These are phyloP conservation scores for Geotrichum restrictum DNA, from an alignment of 1,139 yeast genomes.

Conservation along the genomic window DNA sequence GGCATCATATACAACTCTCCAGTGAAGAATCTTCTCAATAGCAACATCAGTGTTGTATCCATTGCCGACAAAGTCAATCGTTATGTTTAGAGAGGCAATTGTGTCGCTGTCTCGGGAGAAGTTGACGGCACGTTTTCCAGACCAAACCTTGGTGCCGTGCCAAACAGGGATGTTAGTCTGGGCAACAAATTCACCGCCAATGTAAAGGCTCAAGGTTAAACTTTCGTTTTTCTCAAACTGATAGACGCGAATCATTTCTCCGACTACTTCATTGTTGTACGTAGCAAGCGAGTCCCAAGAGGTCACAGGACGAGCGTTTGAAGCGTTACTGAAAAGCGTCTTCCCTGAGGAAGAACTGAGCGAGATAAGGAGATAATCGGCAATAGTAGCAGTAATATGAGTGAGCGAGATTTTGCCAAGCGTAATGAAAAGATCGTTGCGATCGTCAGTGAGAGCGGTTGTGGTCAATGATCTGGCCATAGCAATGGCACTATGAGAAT, in stretches of 20 bases:
- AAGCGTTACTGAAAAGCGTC: slow-evolving; percentile 50
- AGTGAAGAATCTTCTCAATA: slow-evolving; percentile 55
- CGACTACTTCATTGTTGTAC: slow-evolving; percentile 66
- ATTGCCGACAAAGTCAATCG: slow-evolving; percentile 69
- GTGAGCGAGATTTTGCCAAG: slow-evolving; percentile 31
- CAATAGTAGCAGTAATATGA: slow-evolving; percentile 23
- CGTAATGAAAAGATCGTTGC: slow-evolving; percentile 33
- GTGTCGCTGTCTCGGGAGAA: slow-evolving; percentile 28
- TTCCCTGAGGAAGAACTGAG: slow-evolving; percentile 31
- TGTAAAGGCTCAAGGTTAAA: slow-evolving; percentile 55
- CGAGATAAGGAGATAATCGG: slow-evolving; percentile 28
- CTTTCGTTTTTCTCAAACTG: slow-evolving; percentile 57
- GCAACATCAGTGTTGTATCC: slow-evolving; percentile 58
- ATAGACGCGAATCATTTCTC: slow-evolving; percentile 60
- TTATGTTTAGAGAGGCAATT: slow-evolving; percentile 37
- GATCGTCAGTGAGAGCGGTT: slow-evolving; percentile 29
- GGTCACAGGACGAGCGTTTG: slow-evolving; percentile 53
- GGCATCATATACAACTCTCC: slow-evolving; percentile 47
- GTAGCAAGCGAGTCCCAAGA: slow-evolving; percentile 76
- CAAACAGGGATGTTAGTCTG: slow-evolving; percentile 42
- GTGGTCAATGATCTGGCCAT: slow-evolving; percentile 31
- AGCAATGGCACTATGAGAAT: slow-evolving; percentile 32
- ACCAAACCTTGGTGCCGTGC: slow-evolving; percentile 32
- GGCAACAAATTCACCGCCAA: slow-evolving; percentile 62
- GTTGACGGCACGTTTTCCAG: slow-evolving; percentile 29